phyloP scores from a whole-genome alignment of 2,329 filamentous ascomycete genomes.

The Phyllosticta paracitricarpa region DNA sequence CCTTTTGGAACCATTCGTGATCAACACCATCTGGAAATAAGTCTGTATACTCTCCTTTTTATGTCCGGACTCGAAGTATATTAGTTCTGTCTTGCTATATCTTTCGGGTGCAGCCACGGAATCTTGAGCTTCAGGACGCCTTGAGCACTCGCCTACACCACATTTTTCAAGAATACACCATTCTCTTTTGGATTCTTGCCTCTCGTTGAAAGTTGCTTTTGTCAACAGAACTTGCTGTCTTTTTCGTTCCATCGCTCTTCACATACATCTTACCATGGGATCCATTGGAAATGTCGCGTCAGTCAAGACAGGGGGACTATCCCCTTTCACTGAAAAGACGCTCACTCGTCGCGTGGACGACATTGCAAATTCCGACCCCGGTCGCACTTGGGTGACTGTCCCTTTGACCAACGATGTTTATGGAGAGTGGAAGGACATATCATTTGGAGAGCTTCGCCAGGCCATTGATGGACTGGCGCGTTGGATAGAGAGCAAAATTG shows the following conservation, averaged over 20 bases:
- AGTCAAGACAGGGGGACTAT: background rate
- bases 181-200: background rate
- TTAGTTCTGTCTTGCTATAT: background rate
- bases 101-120: background rate
- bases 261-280: background rate
- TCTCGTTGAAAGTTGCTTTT: background rate
- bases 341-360: slow-evolving; percentile 9
- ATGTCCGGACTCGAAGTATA: background rate
- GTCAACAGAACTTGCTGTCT: background rate
- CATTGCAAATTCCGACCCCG: background rate
- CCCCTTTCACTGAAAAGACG: slow-evolving; percentile 1
- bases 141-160: background rate
- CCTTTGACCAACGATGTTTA: slow-evolving; percentile 1
- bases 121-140: background rate
- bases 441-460: slow-evolving; percentile 1
- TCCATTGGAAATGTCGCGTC: background rate
- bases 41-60: background rate
- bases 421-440: slow-evolving; percentile 7
- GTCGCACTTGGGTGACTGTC: slow-evolving; percentile 5
- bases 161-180: background rate
- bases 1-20: background rate
- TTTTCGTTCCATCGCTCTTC: background rate
- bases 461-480: slow-evolving; percentile 3
- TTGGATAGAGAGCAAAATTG: slow-evolving; percentile 9
- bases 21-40: background rate